Conservation (phyloP, 208 protist species). For the Crithidia brevicula region DNA sequence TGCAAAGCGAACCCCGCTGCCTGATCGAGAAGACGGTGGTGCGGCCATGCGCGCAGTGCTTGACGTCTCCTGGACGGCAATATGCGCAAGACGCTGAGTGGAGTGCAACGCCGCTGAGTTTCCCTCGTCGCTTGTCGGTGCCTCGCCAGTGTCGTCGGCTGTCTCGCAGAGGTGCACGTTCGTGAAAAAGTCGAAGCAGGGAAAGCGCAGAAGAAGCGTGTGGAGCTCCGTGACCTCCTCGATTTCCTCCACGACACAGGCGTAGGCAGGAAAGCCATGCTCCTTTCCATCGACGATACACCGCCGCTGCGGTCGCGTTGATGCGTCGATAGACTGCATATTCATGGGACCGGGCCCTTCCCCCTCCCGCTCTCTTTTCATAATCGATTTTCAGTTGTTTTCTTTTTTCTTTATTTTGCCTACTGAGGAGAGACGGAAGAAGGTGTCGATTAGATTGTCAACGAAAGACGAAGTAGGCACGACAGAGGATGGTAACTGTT, state of each 20-base stretch:
- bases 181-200: slow-evolving; percentile 82
- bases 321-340: background rate
- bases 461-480: too few species aligned
- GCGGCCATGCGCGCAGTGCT: too few species aligned
- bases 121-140: background rate
- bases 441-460: too few species aligned
- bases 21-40: background rate
- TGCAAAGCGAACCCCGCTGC: slow-evolving; percentile 16
- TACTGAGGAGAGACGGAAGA: too few species aligned
- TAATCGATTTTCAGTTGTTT: background rate
- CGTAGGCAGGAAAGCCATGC: slow-evolving; percentile 6
- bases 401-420: background rate
- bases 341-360: too few species aligned
- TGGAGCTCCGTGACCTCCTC: slow-evolving; percentile 48
- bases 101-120: too few species aligned
- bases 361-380: background rate
- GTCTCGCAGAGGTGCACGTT: slow-evolving; percentile 79
- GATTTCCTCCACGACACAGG: slow-evolving; percentile 47
- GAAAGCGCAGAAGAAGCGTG: slow-evolving; percentile 71
- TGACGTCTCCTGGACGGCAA: too few species aligned
- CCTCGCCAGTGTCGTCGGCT: background rate
- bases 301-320: background rate
- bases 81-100: too few species aligned
- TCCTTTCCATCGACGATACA: slow-evolving; percentile 13
- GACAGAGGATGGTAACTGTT: too few species aligned